phyloP scores from a whole-genome alignment of 345 rosid species.

The Syzygium grande region DNA sequence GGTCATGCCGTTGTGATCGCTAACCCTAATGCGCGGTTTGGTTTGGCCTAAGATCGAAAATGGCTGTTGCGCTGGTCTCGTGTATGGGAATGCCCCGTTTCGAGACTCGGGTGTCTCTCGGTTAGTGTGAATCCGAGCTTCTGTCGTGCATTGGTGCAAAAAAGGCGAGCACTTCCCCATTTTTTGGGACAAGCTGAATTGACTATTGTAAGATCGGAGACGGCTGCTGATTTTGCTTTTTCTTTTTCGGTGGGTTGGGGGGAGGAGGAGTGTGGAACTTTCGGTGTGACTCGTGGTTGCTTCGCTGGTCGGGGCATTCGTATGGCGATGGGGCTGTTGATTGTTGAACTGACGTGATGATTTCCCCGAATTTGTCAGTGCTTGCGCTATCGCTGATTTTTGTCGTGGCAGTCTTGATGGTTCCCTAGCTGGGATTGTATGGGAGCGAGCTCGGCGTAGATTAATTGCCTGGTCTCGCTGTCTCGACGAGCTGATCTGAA shows the following conservation, averaged over 20 bases:
- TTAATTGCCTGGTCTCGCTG: background rate
- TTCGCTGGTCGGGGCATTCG: background rate
- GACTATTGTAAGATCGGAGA: background rate
- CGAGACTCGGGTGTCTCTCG: background rate
- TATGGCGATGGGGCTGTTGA: background rate
- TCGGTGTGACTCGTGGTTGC: fast-evolving
- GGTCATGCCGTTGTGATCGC: background rate
- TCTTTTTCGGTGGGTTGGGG: background rate
- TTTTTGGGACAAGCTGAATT: background rate
- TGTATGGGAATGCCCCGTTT: background rate
- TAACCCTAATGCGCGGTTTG: background rate
- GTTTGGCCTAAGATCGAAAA: background rate
- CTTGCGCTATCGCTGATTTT: background rate
- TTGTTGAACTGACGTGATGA: background rate
- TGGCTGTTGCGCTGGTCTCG: background rate
- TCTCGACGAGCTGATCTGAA: background rate
- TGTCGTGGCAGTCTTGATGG: background rate
- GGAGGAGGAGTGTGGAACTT: background rate
- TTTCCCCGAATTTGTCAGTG: background rate
- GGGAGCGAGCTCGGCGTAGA: background rate
- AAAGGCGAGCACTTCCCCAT: background rate
- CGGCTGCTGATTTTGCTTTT: background rate
- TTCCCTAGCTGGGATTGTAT: background rate
- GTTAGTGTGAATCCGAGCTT: background rate
- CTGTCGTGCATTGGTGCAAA: background rate